Evolutionary conservation across 1,139 yeast species (phyloP).

Genomic region (Pichia sorboxylosa): DNA sequence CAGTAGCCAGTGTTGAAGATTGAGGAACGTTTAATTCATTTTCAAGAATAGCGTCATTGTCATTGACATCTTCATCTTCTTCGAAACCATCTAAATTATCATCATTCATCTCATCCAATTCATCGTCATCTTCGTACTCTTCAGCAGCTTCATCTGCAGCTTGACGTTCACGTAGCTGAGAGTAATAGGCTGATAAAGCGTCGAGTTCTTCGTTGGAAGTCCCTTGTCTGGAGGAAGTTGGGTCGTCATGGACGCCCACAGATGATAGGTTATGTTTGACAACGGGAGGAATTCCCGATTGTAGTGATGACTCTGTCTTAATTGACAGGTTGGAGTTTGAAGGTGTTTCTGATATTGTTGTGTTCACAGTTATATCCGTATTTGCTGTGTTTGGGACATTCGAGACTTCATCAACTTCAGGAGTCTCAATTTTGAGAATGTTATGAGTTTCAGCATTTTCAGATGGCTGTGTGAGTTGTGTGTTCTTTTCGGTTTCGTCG

Average conservation of each 20-base stretch:
- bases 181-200: conserved; percentile 71
- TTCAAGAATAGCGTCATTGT: conserved; percentile 8
- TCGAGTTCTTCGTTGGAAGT: conserved; percentile 73
- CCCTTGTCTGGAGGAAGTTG: conserved; percentile 18
- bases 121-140: conserved; percentile 41
- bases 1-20: not conserved
- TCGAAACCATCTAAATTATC: conserved; percentile 30
- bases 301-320: not conserved
- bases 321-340: not conserved
- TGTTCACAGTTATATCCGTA: not conserved
- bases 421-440: not conserved
- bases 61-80: conserved; percentile 26
- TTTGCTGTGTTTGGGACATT: not conserved
- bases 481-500: not conserved
- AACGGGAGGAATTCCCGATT: not conserved
- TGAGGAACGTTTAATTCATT: conserved; percentile 12
- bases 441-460: not conserved
- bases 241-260: conserved; percentile 4
- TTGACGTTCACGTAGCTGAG: conserved; percentile 54
- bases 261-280: conserved; percentile 3
- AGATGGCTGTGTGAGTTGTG: not conserved
- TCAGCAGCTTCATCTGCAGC: conserved; percentile 42
- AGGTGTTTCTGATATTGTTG: not conserved
- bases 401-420: not conserved
- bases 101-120: conserved; percentile 32